phyloP scores from a whole-genome alignment of 495 filamentous ascomycete species.

The Penicillium mononematosum region DNA sequence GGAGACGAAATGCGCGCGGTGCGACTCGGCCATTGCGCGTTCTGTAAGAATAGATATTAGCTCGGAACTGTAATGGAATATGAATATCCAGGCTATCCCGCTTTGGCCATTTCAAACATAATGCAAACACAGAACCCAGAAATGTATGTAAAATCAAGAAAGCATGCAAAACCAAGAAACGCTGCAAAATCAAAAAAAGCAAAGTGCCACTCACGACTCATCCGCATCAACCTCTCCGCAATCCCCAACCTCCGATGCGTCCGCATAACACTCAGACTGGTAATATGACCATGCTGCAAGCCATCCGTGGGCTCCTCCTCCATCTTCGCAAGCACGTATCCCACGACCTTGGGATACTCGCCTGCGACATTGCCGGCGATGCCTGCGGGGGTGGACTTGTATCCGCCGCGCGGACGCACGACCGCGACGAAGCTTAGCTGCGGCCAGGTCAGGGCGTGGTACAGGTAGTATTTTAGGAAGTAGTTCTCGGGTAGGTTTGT shows the following conservation, averaged over 20 bases:
- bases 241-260: conserved; percentile 89
- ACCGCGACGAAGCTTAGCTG: conserved; percentile 96
- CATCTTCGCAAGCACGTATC: conserved; percentile 99
- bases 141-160: too few relatives aligned
- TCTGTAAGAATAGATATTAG: conserved; percentile 49
- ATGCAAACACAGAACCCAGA: background rate
- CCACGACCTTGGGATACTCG: conserved; percentile 95
- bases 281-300: conserved; percentile 94
- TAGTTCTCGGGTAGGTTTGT: conserved; percentile 99
- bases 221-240: conserved; percentile 94
- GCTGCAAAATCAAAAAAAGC: background rate
- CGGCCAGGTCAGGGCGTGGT: conserved; percentile 97
- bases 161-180: background rate
- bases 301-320: conserved; percentile 95
- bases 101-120: background rate
- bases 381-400: conserved; percentile 23
- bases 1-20: conserved; percentile 85
- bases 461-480: conserved; percentile 99
- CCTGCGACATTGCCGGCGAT: conserved; percentile 48
- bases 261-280: conserved; percentile 90
- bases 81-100: background rate
- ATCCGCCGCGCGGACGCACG: conserved; percentile 71
- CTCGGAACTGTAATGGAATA: background rate
- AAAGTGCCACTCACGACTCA: conserved; percentile 70
- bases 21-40: conserved; percentile 93